Conservation (phyloP, 2,329 filamentous ascomycete genomes). For the Curvularia sp. region DNA sequence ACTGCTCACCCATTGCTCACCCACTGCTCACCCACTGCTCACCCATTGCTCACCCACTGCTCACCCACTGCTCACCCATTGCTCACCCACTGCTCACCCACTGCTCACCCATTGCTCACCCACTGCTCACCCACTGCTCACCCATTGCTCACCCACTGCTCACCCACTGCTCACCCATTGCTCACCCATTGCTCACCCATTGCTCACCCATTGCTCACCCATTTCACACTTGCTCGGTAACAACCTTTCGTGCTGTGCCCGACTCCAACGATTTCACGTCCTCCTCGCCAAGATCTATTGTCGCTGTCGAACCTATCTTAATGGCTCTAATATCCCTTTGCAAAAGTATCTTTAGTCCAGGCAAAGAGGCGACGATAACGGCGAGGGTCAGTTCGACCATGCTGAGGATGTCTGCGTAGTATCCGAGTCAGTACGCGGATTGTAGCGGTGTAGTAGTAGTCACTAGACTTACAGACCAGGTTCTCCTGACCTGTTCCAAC, state of each 20-base stretch:
- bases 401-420: conserved; percentile 1
- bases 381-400: conserved; percentile 1
- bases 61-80: no score
- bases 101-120: no score
- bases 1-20: no score
- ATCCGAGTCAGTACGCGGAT: neutral
- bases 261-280: neutral
- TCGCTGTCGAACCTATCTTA: neutral
- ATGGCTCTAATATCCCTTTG: neutral
- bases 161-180: no score
- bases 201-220: no score
- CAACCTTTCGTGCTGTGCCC: neutral
- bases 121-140: no score
- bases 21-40: no score
- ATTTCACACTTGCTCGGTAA: neutral
- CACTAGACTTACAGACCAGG: neutral
- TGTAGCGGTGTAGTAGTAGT: neutral
- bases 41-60: no score
- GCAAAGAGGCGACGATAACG: conserved; percentile 1
- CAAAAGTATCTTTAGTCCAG: conserved; percentile 1
- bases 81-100: no score
- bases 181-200: no score
- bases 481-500: conserved; percentile 1
- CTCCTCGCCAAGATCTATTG: conserved; percentile 1
- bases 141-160: no score